Evolutionary conservation across 2,329 filamentous ascomycete genomes (phyloP).

Genomic region (Claviceps sp.): DNA sequence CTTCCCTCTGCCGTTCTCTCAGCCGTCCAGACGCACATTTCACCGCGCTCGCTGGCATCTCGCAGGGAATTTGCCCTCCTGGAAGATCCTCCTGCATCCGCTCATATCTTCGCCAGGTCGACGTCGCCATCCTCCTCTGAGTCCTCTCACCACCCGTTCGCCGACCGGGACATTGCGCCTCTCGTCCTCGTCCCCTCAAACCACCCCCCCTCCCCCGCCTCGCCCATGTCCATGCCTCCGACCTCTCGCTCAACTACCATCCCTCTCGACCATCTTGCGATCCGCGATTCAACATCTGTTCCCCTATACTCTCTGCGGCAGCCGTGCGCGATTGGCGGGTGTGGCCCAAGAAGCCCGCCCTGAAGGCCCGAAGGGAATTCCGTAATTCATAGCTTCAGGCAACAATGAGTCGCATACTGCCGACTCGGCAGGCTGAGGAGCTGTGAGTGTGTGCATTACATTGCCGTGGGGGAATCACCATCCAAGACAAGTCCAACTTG

Average conservation of each 20-base stretch:
- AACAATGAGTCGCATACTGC: constrained; percentile 61
- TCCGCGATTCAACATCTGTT: neutral
- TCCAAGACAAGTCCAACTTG: neutral
- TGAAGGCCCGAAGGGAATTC: neutral
- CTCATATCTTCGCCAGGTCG: too few relatives aligned
- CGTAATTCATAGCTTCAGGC: neutral
- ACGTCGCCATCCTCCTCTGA: neutral
- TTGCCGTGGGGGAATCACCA: constrained; percentile 2
- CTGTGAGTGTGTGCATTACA: constrained; percentile 44
- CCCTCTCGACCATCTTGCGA: neutral
- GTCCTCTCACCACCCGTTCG: neutral
- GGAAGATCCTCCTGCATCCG: neutral
- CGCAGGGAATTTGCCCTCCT: too few relatives aligned
- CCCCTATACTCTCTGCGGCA: neutral
- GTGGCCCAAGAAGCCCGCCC: constrained; percentile 2
- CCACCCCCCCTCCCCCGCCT: neutral
- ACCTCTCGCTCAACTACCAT: constrained; percentile 3
- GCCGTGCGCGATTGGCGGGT: neutral
- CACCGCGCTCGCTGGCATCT: too few relatives aligned
- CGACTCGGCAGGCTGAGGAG: constrained; percentile 73
- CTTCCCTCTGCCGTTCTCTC: too few relatives aligned
- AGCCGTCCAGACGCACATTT: too few relatives aligned
- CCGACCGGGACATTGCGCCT: neutral
- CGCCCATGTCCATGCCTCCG: constrained; percentile 1
- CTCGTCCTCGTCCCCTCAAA: neutral